Conservation (phyloP, 2,329 filamentous ascomycete species). For the Trichophyton verrucosum region DNA sequence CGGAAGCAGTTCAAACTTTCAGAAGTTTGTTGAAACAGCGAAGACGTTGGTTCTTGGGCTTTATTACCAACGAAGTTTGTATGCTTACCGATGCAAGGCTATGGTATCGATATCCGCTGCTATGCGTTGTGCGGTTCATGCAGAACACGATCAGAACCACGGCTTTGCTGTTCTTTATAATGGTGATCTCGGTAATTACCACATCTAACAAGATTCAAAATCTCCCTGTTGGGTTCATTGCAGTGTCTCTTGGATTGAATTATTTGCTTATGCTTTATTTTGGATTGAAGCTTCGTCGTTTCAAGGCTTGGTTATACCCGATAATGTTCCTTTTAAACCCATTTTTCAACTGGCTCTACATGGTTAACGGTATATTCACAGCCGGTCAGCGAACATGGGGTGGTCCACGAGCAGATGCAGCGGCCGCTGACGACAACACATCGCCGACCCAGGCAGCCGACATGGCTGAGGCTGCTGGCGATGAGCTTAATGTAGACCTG, state of each 20-base stretch:
- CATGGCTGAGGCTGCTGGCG: constrained; percentile 61
- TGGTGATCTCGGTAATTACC: constrained; percentile 73
- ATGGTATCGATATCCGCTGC: constrained; percentile 79
- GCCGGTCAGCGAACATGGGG: constrained; percentile 93
- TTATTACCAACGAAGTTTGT: constrained; percentile 95
- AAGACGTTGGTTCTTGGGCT: constrained; percentile 89
- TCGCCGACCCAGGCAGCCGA: constrained; percentile 76
- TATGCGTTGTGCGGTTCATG: constrained; percentile 79
- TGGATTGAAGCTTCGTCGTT: constrained; percentile 70
- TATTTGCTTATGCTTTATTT: constrained; percentile 97
- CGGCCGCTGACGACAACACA: constrained; percentile 60
- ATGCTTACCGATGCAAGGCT: constrained; percentile 92
- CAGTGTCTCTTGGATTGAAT: constrained; percentile 80
- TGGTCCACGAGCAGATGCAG: constrained; percentile 80
- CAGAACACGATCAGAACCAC: constrained; percentile 95
- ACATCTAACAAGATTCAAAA: constrained; percentile 67
- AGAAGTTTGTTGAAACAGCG: constrained; percentile 81
- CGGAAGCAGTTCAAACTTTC: constrained; percentile 86
- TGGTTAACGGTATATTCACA: constrained; percentile 93
- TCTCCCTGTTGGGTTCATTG: constrained; percentile 86
- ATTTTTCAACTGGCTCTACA: constrained; percentile 97
- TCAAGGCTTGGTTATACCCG: constrained; percentile 90
- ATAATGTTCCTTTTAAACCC: constrained; percentile 92
- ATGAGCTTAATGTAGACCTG: constrained; percentile 80
- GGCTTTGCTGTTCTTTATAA: constrained; percentile 84